Evolutionary conservation across 306 rosid species (phyloP).

Genomic region (Ormosia semicastrata): DNA sequence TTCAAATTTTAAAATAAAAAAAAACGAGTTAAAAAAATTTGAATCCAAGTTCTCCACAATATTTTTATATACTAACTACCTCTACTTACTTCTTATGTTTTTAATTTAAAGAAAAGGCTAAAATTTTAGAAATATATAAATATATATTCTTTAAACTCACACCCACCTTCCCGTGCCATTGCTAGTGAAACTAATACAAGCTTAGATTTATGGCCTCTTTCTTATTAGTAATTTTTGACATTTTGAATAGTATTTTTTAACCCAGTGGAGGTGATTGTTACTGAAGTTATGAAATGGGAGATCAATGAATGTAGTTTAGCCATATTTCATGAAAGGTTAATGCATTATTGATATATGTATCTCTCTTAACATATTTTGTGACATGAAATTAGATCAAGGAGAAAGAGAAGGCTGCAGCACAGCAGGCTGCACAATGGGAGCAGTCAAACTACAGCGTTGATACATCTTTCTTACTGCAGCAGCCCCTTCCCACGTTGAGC

Average conservation of each 20-base stretch:
- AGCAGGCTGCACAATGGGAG: slow-evolving; percentile 59
- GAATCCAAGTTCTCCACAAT: background rate
- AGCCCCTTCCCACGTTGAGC: slow-evolving; percentile 59
- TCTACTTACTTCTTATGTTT: too few relatives aligned
- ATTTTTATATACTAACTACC: background rate
- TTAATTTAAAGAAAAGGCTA: too few relatives aligned
- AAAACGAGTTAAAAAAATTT: background rate
- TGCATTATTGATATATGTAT: background rate
- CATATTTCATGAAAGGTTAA: background rate
- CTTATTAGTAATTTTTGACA: background rate
- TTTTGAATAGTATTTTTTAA: background rate
- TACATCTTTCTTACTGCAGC: slow-evolving; percentile 44
- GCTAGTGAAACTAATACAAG: background rate
- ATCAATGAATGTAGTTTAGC: background rate
- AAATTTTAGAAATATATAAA: too few relatives aligned
- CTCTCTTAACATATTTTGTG: background rate
- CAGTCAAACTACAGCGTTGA: slow-evolving; percentile 53
- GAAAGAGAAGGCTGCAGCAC: slow-evolving; percentile 56
- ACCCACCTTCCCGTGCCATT: background rate
- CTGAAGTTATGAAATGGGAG: background rate
- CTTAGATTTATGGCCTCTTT: background rate
- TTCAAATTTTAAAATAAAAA: background rate
- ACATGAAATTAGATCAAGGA: slow-evolving; percentile 68
- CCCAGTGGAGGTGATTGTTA: background rate
- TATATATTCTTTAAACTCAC: too few relatives aligned